Conservation (phyloP, 2,329 filamentous ascomycete genomes). For the Pseudogymnoascus sp. region DNA sequence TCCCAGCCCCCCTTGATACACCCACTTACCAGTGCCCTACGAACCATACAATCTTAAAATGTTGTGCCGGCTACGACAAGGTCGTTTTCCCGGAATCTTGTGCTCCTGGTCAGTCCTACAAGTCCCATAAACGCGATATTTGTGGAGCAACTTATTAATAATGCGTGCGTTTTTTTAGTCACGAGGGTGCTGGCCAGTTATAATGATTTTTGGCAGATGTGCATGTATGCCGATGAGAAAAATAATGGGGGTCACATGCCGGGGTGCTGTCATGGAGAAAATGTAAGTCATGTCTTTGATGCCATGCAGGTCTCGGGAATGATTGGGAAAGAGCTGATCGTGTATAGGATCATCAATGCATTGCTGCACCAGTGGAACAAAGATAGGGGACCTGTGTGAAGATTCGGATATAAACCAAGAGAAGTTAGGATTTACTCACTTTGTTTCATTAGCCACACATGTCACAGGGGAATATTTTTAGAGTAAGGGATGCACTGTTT, state of each 20-base stretch:
- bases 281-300: neutral
- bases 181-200: neutral
- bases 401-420: neutral
- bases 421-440: neutral
- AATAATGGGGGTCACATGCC: neutral
- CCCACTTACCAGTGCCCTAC: neutral
- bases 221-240: neutral
- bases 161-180: neutral
- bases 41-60: neutral
- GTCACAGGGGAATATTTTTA: neutral
- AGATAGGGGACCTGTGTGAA: neutral
- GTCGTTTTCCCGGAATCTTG: neutral
- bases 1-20: neutral
- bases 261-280: slow-evolving; percentile 4
- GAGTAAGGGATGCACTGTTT: neutral
- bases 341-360: neutral
- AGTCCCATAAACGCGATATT: neutral
- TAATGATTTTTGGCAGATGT: neutral
- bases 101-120: neutral
- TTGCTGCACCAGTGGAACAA: neutral
- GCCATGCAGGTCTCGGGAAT: neutral
- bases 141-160: neutral
- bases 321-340: neutral
- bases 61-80: neutral
- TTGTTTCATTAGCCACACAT: neutral